A percentile compares a stretch with the other conserved stretches of the same genome.
Evolutionary conservation across 2,329 filamentous ascomycete species (phyloP).

Genomic region (Epicoccum nigrum): DNA sequence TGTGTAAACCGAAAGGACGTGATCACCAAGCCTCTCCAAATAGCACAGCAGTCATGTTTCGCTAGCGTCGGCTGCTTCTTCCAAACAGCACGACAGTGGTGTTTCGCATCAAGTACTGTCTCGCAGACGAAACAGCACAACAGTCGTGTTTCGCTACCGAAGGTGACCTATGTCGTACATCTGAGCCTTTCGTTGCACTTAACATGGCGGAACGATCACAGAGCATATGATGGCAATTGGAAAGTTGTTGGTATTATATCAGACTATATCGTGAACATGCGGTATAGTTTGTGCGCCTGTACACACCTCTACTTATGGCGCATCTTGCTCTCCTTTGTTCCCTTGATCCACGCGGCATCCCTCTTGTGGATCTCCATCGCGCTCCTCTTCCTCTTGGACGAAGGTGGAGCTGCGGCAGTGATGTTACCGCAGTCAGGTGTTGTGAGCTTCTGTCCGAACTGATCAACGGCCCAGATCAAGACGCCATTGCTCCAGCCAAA

Average conservation of each 20-base stretch:
- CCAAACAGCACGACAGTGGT: too few relatives aligned
- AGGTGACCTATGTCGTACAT: too few relatives aligned
- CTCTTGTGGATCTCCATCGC: constrained; percentile 38
- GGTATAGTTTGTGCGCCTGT: neutral
- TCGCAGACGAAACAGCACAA: too few relatives aligned
- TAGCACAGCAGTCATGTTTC: too few relatives aligned
- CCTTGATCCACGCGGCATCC: constrained; percentile 43
- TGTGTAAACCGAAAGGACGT: too few relatives aligned
- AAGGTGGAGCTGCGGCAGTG: constrained; percentile 32
- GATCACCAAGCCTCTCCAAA: too few relatives aligned
- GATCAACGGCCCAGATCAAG: constrained; percentile 69
- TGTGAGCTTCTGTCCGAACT: constrained; percentile 62
- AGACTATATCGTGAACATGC: neutral
- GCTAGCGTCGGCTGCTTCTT: too few relatives aligned
- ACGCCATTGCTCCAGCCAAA: constrained; percentile 76
- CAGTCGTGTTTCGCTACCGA: too few relatives aligned
- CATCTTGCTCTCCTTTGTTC: constrained; percentile 23
- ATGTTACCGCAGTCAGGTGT: constrained; percentile 56
- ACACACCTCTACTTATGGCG: constrained; percentile 1
- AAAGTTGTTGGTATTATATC: neutral
- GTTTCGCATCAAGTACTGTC: too few relatives aligned
- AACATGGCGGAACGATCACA: too few relatives aligned
- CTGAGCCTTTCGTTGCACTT: too few relatives aligned
- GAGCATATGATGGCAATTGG: too few relatives aligned
- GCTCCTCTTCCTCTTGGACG: constrained; percentile 35